phyloP scores from a whole-genome alignment of 306 rosid genomes.

The Malus fusca region DNA sequence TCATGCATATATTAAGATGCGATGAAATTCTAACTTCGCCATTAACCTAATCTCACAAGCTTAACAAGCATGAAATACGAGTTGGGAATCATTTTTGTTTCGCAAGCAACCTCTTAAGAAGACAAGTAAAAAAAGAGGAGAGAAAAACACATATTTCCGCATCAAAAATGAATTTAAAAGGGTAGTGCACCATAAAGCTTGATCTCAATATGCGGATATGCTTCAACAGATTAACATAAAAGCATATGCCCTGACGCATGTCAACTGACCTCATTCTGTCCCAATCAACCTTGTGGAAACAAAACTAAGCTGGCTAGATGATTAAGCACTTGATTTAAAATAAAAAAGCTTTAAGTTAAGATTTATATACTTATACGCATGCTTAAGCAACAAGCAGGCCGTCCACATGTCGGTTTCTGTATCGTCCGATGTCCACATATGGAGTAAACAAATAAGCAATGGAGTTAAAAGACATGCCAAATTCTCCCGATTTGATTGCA shows the following conservation, averaged over 20 bases:
- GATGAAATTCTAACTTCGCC: too few relatives aligned
- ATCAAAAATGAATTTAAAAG: too few relatives aligned
- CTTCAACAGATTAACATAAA: not conserved
- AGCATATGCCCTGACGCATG: slow-evolving; percentile 21
- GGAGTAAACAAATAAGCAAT: not conserved
- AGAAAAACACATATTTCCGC: not conserved
- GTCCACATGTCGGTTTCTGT: slow-evolving; percentile 15
- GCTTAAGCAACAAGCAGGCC: slow-evolving; percentile 18
- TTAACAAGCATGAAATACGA: too few relatives aligned
- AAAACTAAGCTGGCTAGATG: slow-evolving; percentile 3
- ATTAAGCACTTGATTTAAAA: slow-evolving; percentile 20
- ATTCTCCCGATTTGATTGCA: not conserved
- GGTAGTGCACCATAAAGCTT: not conserved
- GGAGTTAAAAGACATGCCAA: not conserved
- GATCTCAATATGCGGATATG: not conserved
- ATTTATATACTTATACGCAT: not conserved
- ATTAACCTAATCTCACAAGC: too few relatives aligned
- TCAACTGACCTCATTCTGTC: slow-evolving; percentile 17
- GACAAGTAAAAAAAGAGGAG: not conserved
- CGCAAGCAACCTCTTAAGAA: not conserved
- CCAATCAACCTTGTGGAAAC: not conserved
- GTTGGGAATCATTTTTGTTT: too few relatives aligned
- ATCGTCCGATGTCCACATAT: not conserved
- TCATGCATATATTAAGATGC: too few relatives aligned
- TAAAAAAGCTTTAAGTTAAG: not conserved